Percentiles rank a stretch among this genome's conserved stretches.
Evolutionary conservation across 139 green algal species (phyloP).

Genomic region (Mesotaenium endlicherianum): DNA sequence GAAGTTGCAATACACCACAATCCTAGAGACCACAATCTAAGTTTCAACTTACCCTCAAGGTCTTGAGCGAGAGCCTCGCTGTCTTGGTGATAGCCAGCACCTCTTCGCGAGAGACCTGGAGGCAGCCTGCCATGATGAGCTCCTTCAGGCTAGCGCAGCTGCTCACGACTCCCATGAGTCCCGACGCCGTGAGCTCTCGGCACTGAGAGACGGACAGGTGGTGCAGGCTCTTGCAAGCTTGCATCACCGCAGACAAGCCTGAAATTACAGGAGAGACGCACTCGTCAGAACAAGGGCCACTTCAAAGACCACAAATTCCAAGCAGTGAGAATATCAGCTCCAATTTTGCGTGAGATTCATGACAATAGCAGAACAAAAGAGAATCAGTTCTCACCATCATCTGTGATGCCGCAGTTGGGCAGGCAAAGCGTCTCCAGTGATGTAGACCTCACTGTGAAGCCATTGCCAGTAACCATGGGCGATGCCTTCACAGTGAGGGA

Average conservation of each 20-base stretch:
- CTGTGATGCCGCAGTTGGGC: slow-evolving; percentile 16
- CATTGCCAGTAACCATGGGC: background rate
- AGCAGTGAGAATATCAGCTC: background rate
- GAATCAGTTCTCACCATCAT: slow-evolving; percentile 15
- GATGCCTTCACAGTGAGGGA: slow-evolving; percentile 5
- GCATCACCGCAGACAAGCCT: background rate
- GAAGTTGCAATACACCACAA: background rate
- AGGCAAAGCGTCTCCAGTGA: background rate
- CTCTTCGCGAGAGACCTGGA: slow-evolving; percentile 2
- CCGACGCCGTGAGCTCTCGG: background rate
- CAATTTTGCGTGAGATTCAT: too few relatives aligned
- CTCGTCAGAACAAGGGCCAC: too few relatives aligned
- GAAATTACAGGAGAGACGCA: too few relatives aligned
- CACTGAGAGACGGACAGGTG: background rate
- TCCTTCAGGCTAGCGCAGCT: background rate
- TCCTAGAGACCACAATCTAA: background rate
- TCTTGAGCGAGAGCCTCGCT: background rate
- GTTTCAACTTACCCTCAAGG: background rate
- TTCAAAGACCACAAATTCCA: too few relatives aligned
- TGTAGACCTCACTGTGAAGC: background rate
- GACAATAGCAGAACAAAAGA: background rate
- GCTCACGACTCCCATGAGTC: background rate
- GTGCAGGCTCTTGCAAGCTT: background rate
- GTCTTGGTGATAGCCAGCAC: slow-evolving; percentile 1
- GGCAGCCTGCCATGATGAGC: slow-evolving; percentile 10